phyloP scores from a whole-genome alignment of 208 protist species.

The Willaertia magna region DNA sequence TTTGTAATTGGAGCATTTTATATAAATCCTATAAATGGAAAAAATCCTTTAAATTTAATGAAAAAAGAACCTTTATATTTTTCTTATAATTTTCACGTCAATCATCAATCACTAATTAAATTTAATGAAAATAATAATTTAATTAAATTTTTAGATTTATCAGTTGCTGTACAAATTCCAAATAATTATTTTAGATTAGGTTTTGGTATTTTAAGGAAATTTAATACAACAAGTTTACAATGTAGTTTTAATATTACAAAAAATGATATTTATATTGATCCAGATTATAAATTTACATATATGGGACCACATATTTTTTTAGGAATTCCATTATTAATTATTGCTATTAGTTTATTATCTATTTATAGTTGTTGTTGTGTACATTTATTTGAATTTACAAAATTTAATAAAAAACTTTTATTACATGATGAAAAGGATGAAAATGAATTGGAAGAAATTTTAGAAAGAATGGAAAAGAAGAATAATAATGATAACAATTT shows the following conservation, averaged over 20 bases:
- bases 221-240: not conserved
- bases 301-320: not conserved
- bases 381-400: not conserved
- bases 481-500: not conserved
- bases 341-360: not conserved
- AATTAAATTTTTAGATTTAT: not conserved
- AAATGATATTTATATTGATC: not conserved
- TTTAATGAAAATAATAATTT: not conserved
- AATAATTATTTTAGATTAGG: not conserved
- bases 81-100: not conserved
- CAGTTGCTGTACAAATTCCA: not conserved
- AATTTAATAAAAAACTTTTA: not conserved
- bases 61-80: not conserved
- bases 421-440: not conserved
- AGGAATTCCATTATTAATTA: not conserved
- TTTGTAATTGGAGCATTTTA: not conserved
- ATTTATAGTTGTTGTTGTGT: not conserved
- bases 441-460: not conserved
- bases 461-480: not conserved
- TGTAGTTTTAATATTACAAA: not conserved
- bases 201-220: not conserved
- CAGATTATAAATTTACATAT: not conserved
- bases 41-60: not conserved
- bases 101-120: not conserved
- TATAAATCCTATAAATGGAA: not conserved